These are phyloP conservation scores for Mycosarcoma mackinlayi DNA, from an alignment of 1,284 basidiomycete species.

Conservation along the genomic window DNA sequence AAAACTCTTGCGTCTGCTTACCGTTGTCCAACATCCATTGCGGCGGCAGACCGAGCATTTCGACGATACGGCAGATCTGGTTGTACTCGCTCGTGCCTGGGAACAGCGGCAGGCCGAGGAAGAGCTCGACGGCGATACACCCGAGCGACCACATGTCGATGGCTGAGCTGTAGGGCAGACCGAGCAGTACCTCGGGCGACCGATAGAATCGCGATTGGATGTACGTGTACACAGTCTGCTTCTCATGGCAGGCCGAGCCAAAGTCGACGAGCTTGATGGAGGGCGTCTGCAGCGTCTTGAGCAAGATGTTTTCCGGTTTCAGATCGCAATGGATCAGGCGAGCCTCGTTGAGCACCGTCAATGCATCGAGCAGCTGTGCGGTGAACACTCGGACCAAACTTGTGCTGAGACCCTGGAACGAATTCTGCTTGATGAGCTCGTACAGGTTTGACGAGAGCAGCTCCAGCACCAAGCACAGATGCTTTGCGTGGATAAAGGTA, in stretches of 20 bases:
- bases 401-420: constrained; percentile 95
- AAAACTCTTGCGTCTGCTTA: constrained; percentile 95
- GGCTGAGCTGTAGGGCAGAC: constrained; percentile 90
- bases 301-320: constrained; percentile 74
- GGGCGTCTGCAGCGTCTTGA: constrained; percentile 82
- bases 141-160: constrained; percentile 97
- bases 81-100: constrained; percentile 99
- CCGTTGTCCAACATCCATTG: constrained; percentile 93
- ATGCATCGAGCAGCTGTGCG: constrained; percentile 89
- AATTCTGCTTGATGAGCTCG: constrained; percentile 99
- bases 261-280: constrained; percentile 99
- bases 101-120: constrained; percentile 93
- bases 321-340: constrained; percentile 97
- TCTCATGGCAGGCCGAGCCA: constrained; percentile 97
- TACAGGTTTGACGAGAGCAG: constrained; percentile 96
- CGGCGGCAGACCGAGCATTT: constrained; percentile 96
- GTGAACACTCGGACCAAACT: constrained; percentile 98
- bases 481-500: constrained; percentile 95
- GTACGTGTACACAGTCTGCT: constrained; percentile 98
- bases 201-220: constrained; percentile 99
- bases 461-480: constrained; percentile 97
- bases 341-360: constrained; percentile 93
- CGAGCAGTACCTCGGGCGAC: constrained; percentile 94
- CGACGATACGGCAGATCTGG: constrained; percentile 93
- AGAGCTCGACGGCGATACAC: constrained; percentile 96